Percentiles rank a stretch among this genome's conserved stretches.
Conservation (phyloP, 2,329 filamentous ascomycete genomes). For the Trichoderma atroviride region DNA sequence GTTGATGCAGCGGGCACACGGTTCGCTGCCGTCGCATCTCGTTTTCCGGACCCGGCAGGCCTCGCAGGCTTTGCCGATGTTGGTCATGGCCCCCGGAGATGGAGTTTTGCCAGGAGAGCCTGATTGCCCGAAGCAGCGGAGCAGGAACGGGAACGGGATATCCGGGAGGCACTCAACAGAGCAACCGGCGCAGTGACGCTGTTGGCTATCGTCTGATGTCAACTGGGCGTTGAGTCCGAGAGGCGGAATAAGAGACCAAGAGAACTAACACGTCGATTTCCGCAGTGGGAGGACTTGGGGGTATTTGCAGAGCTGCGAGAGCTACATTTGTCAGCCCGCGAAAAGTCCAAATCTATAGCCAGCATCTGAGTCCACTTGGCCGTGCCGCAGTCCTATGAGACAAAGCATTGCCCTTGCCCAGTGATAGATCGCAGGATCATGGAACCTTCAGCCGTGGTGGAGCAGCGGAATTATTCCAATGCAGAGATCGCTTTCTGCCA, state of each 20-base stretch:
- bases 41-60: slow-evolving; percentile 19
- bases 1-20: slow-evolving; percentile 19
- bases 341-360: not conserved
- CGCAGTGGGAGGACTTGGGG: not conserved
- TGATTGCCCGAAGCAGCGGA: not conserved
- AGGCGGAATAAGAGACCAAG: not conserved
- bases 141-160: not conserved
- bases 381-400: not conserved
- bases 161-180: not conserved
- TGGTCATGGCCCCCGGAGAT: slow-evolving; percentile 14
- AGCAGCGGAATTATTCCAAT: not conserved
- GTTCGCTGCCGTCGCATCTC: slow-evolving; percentile 22
- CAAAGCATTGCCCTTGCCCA: not conserved
- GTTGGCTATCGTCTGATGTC: not conserved
- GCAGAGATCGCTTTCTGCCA: not conserved
- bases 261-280: not conserved
- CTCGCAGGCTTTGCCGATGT: slow-evolving; percentile 23
- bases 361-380: not conserved
- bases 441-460: not conserved
- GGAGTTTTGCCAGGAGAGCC: not conserved
- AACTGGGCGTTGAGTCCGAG: not conserved
- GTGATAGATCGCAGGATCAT: not conserved
- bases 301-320: not conserved
- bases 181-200: not conserved
- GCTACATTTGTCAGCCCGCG: slow-evolving; percentile 3